A percentile compares a stretch with the other conserved stretches of the same genome.
These are phyloP conservation scores for Kodamaea anthophila DNA, from an alignment of 1,139 yeast species.

Conservation along the genomic window DNA sequence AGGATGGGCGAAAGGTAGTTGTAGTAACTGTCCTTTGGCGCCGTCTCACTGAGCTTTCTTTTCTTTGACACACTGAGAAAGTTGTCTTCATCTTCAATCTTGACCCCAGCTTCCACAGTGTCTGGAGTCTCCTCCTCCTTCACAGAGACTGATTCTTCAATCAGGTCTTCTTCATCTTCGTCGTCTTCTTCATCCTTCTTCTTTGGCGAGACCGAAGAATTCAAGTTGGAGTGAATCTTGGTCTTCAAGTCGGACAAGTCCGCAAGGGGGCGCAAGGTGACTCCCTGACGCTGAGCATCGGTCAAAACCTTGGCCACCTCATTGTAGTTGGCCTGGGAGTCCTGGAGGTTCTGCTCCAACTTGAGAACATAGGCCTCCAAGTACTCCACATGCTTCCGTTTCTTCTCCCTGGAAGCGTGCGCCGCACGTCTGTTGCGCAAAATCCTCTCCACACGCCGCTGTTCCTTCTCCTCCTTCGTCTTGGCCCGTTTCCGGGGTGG, in stretches of 20 bases:
- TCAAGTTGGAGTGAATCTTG: constrained; percentile 27
- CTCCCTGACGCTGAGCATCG: constrained; percentile 12
- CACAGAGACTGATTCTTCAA: constrained; percentile 1
- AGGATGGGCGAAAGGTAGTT: constrained; percentile 43
- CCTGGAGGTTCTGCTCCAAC: constrained; percentile 36
- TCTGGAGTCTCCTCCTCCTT: constrained; percentile 2
- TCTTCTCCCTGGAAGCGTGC: constrained; percentile 94
- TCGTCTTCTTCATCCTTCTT: constrained; percentile 13
- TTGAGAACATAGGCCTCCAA: constrained; percentile 60
- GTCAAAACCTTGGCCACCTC: constrained; percentile 11
- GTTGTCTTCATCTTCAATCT: constrained; percentile 10
- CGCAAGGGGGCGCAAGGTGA: constrained; percentile 14
- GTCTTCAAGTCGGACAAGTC: constrained; percentile 29
- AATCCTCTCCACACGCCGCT: constrained; percentile 87
- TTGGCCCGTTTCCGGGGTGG: constrained; percentile 97
- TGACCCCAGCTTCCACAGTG: constrained; percentile 4
- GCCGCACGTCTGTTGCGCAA: constrained; percentile 95
- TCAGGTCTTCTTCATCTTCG: constrained; percentile 13
- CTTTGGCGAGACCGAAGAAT: constrained; percentile 10
- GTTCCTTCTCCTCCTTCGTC: constrained; percentile 95
- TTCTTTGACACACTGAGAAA: constrained; percentile 4
- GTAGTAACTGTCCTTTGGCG: constrained; percentile 17
- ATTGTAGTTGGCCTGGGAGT: constrained; percentile 21
- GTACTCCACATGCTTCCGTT: constrained; percentile 84
- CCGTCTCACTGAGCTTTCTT: constrained; percentile 7